Base-by-base conservation (phyloP, 805 yeast species). In the Kodamaea laetipori region DNA sequence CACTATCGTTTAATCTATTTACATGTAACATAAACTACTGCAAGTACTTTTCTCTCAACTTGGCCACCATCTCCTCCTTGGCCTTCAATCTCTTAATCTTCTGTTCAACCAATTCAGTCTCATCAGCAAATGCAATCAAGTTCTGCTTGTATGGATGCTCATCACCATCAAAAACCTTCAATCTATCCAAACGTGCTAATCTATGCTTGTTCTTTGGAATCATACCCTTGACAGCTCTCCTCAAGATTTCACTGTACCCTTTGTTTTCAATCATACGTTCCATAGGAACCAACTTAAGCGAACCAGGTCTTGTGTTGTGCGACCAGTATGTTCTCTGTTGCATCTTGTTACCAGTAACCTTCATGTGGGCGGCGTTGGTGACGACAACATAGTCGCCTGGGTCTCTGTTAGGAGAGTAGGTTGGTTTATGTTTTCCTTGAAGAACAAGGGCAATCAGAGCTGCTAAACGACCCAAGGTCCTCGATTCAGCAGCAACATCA, bases 401-500 rank as follows among this genome's bases (percentile, higher is more conserved):
- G 67, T 94, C 99, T 61, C 85, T 61, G 53, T 69, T 68, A 23
- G 73, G 72, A 56, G 90, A 88, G 52, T 69, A 84, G 0, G 89
- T 78, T 3, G 99, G 99, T 72, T 94, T 94, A 70, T 94, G 97
- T 64, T 94, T 94, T n/a, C 99, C 99, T 67, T 87, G 89, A 32
- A 94, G 74, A 0, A 94, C 82, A 23, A 81, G 73, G 18, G 99
- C 97, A 44, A 94, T 90, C 45, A 83, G 76, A 1, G 96, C 75
- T 3, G 99, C 98, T 45, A 94, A 65, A 60, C 98, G 84, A 61
- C 99, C 99, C 37, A 94, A 67, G 0, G 97, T 83, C 57, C 99
- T 79, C 27, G 73, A 67, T 43, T 94, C 99, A 38, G 80, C 75
- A 10, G 95, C 87, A 26, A 89, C 77, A 62, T 95, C 98, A 26